These are phyloP conservation scores for Paramyrothecium sp. DNA, from an alignment of 2,329 filamentous ascomycete genomes.

Conservation along the genomic window DNA sequence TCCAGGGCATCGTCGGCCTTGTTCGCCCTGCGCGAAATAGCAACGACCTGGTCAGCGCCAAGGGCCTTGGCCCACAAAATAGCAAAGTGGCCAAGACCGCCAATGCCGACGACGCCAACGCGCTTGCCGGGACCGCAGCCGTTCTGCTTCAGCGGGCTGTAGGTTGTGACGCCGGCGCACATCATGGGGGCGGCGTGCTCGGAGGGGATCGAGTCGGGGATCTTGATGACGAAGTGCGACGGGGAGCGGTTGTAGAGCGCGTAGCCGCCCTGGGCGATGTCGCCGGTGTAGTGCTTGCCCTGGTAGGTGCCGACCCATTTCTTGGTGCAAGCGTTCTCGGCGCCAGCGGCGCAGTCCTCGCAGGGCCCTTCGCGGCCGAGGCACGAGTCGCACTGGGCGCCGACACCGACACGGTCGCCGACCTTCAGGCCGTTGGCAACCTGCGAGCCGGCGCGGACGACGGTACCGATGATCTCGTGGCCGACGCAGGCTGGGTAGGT, in stretches of 20 bases:
- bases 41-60: slow-evolving; percentile 54
- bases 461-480: slow-evolving; percentile 63
- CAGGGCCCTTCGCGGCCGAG: slow-evolving; percentile 51
- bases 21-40: slow-evolving; percentile 52
- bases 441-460: slow-evolving; percentile 50
- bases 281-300: slow-evolving; percentile 56
- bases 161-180: slow-evolving; percentile 78
- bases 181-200: slow-evolving; percentile 72
- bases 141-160: slow-evolving; percentile 71
- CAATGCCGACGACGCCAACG: slow-evolving; percentile 68
- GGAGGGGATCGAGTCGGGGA: slow-evolving; percentile 66
- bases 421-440: slow-evolving; percentile 49
- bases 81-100: slow-evolving; percentile 69
- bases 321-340: slow-evolving; percentile 67
- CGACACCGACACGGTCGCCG: slow-evolving; percentile 67
- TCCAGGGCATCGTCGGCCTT: slow-evolving; percentile 54
- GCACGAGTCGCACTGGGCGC: slow-evolving; percentile 65
- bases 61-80: slow-evolving; percentile 65
- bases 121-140: slow-evolving; percentile 73
- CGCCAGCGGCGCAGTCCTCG: slow-evolving; percentile 55
- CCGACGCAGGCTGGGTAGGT: slow-evolving; percentile 53
- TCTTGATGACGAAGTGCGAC: slow-evolving; percentile 53
- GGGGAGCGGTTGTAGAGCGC: slow-evolving; percentile 29
- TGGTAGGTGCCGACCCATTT: slow-evolving; percentile 58
- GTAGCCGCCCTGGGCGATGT: slow-evolving; percentile 62